phyloP scores from a whole-genome alignment of 805 yeast genomes.

The Candida awuae region DNA sequence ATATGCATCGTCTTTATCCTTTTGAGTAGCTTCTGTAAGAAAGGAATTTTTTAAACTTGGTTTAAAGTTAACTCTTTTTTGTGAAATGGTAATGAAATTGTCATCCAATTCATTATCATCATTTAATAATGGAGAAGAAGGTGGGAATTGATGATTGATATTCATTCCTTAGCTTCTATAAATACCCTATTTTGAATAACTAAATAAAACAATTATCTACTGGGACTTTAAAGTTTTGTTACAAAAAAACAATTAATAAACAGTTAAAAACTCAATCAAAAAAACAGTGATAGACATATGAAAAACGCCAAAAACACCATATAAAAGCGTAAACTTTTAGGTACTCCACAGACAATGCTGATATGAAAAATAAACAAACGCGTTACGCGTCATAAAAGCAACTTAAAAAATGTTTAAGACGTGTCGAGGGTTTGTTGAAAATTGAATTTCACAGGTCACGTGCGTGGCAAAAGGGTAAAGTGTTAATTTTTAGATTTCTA shows the following conservation, averaged over 20 bases:
- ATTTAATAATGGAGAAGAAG: constrained; percentile 28
- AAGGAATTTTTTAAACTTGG: neutral
- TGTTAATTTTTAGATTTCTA: too few relatives aligned
- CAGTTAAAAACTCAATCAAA: too few relatives aligned
- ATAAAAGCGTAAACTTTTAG: neutral
- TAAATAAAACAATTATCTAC: neutral
- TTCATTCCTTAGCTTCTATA: too few relatives aligned
- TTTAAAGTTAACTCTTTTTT: too few relatives aligned
- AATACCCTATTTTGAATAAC: too few relatives aligned
- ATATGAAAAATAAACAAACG: neutral
- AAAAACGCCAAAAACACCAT: too few relatives aligned
- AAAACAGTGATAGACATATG: too few relatives aligned
- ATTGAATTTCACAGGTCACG: too few relatives aligned
- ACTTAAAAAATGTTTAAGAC: neutral
- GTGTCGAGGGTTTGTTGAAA: neutral
- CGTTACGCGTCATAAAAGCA: neutral
- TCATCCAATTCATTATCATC: constrained; percentile 3
- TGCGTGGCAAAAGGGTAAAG: too few relatives aligned
- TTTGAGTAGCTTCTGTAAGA: neutral
- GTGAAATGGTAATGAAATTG: neutral
- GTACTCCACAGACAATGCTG: neutral
- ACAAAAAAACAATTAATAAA: too few relatives aligned
- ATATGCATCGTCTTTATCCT: constrained; percentile 27
- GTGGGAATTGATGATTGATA: constrained; percentile 23
- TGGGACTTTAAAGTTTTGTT: too few relatives aligned